Percentiles rank a stretch among this genome's conserved stretches.
Evolutionary conservation across 2,329 filamentous ascomycete genomes (phyloP).

Genomic region (Fusarium phyllophilum): DNA sequence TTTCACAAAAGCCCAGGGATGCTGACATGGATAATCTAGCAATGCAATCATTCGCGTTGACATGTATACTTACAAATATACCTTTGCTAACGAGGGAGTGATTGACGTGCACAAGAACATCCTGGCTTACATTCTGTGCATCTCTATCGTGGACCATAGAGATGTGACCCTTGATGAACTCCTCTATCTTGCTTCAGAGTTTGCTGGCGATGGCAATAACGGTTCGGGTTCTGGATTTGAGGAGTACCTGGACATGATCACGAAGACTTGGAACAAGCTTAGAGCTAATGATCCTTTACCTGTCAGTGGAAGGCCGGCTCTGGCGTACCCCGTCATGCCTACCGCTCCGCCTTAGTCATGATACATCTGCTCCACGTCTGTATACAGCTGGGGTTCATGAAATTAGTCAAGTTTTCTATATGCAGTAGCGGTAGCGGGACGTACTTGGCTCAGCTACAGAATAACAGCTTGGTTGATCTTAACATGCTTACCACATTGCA

Average conservation of each 20-base stretch:
- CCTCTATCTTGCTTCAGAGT: neutral
- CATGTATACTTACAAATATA: neutral
- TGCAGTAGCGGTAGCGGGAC: too few relatives aligned
- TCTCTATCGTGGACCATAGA: neutral
- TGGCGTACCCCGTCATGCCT: neutral
- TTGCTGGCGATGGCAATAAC: neutral
- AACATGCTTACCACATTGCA: too few relatives aligned
- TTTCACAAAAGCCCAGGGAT: accelerated
- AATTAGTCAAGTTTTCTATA: too few relatives aligned
- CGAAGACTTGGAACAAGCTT: neutral
- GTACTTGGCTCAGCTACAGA: too few relatives aligned
- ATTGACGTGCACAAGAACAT: neutral
- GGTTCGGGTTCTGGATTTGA: neutral
- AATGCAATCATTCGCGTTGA: neutral
- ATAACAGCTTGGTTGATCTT: too few relatives aligned
- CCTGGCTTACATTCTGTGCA: neutral
- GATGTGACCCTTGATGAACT: neutral
- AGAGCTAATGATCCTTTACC: neutral
- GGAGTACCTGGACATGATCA: neutral
- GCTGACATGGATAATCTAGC: neutral
- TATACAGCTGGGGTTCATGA: too few relatives aligned
- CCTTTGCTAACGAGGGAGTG: neutral
- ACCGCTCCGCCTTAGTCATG: neutral
- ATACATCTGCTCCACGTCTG: neutral
- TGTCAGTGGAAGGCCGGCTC: neutral